Percentiles rank a stretch among this genome's conserved stretches.
Evolutionary conservation across 148 eudicot species (phyloP).

Genomic region (Chenopodium suecicum): DNA sequence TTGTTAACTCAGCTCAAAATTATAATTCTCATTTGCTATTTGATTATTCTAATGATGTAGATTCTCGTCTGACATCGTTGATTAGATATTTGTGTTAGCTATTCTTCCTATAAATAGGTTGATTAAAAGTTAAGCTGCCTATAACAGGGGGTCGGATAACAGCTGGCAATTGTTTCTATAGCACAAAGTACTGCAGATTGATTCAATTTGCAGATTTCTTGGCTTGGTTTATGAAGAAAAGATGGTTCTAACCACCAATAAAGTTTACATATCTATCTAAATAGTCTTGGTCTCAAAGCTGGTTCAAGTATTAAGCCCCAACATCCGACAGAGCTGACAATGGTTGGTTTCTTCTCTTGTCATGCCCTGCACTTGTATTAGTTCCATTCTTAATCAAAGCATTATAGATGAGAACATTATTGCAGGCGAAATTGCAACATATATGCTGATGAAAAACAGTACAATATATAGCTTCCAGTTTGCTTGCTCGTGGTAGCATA

Average conservation of each 20-base stretch:
- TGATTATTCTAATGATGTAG: background rate
- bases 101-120: conserved; percentile 11
- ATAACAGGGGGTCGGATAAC: conserved; percentile 13
- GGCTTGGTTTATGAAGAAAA: background rate
- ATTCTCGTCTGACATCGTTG: background rate
- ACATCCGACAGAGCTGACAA: conserved; percentile 22
- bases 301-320: conserved; percentile 15
- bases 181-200: background rate
- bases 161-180: conserved; percentile 4
- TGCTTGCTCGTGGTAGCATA: background rate
- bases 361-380: conserved; percentile 21
- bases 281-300: conserved; percentile 8
- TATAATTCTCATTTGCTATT: background rate
- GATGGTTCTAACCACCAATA: conserved; percentile 12
- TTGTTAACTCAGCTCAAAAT: conserved; percentile 9
- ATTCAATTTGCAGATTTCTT: background rate
- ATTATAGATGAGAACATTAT: background rate
- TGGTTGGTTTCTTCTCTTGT: conserved; percentile 19
- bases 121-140: conserved; percentile 9
- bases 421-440: background rate
- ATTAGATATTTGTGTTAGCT: conserved; percentile 10
- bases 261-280: background rate
- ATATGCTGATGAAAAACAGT: background rate
- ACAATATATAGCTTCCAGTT: background rate
- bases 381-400: background rate